Base-by-base conservation (phyloP, 2,329 filamentous ascomycete genomes). In the Fusarium sp. region DNA sequence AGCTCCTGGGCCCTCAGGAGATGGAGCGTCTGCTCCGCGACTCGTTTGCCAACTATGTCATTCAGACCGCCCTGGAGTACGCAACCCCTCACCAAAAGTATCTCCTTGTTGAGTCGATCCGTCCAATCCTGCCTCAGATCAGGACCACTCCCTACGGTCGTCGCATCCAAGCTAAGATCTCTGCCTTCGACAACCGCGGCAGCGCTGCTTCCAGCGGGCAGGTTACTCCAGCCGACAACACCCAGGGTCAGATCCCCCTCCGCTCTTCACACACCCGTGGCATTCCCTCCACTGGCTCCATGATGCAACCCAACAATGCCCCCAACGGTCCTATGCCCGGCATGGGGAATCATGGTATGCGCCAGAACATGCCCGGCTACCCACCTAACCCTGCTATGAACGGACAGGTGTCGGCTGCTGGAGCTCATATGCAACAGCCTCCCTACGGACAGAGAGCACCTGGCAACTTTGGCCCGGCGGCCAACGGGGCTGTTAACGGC, bases 21-120 rank as follows among this genome's bases (percentile, higher is more conserved):
- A 92, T 98, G 71, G 95, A 98, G 79, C 92, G 92, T 74, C 91
- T 98, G 76, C 89, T 99, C 68, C 93, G 94, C 47, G 96, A 99
- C 83, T 94, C 93, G 0, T 99, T 94, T 80, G 96, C 94, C 82
- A 99, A 99, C 85, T 99, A 99, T 79, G 96, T 99, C 74, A 94
- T 99, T 42, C 96, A 99, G 87, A 99, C 96, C 42, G 95, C 96
- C 31, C 89, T 98, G 76, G 95, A 98, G 78, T 95, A 94, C 79
- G 90, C 93, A 14, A 94, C 95, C 64, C 87, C 89, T 8, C 87
- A 91, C 34, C 92, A 91, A 81, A 95, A 96, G 84, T 85, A 88
- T 67, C 90, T 90, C 56, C 88, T 99, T 50, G 92, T 97, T 54
- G 95, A 98, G 70, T 88, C 89, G 38, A 95, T 98, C 78, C 94